phyloP scores from a whole-genome alignment of 495 filamentous ascomycete species.

The Aspergillus mulundensis region DNA sequence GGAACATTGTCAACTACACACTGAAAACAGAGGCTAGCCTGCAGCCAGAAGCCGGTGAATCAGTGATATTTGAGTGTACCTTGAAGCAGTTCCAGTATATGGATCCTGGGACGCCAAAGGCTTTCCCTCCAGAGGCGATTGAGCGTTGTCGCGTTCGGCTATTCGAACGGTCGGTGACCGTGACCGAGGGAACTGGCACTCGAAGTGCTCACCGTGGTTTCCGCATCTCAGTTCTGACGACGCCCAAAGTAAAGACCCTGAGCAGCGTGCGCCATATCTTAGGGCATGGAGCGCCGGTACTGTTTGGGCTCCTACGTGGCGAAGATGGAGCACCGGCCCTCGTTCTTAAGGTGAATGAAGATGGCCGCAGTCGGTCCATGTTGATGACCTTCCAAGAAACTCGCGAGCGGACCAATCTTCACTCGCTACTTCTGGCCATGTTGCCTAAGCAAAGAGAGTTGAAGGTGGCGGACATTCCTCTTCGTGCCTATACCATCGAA shows the following conservation, averaged over 20 bases:
- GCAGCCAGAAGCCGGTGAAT: conserved; percentile 62
- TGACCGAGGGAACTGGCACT: conserved; percentile 62
- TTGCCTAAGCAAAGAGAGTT: conserved; percentile 54
- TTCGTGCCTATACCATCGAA: conserved; percentile 61
- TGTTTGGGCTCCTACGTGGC: conserved; percentile 68
- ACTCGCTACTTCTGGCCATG: conserved; percentile 66
- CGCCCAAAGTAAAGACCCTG: conserved; percentile 67
- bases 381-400: conserved; percentile 69
- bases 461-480: conserved; percentile 56
- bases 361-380: conserved; percentile 61
- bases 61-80: conserved; percentile 56
- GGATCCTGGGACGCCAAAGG: conserved; percentile 59
- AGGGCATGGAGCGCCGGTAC: conserved; percentile 55
- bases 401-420: conserved; percentile 60
- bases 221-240: conserved; percentile 69
- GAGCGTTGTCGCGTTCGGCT: conserved; percentile 63
- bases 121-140: conserved; percentile 70
- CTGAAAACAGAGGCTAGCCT: conserved; percentile 65
- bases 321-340: conserved; percentile 63
- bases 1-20: conserved; percentile 78
- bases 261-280: conserved; percentile 66
- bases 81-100: conserved; percentile 71
- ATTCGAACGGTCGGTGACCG: conserved; percentile 62
- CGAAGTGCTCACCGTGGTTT: conserved; percentile 70
- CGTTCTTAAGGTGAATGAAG: conserved; percentile 64